These are phyloP conservation scores for Ustilago esculenta DNA, from an alignment of 1,284 basidiomycete genomes.

Conservation along the genomic window DNA sequence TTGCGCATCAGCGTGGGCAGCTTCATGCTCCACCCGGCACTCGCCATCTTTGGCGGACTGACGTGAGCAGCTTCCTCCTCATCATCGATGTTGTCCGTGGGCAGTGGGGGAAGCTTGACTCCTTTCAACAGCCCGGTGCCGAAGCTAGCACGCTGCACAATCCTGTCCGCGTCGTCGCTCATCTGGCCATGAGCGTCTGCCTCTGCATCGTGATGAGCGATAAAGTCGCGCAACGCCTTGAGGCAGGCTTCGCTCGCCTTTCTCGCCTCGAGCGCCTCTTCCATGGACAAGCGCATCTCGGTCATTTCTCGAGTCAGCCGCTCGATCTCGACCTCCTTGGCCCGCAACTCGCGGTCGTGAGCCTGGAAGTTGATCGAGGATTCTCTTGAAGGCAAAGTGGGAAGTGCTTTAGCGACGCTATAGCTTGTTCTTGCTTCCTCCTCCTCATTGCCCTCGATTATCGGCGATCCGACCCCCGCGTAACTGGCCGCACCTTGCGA, in stretches of 20 bases:
- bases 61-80: conserved; percentile 38
- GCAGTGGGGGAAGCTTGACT: conserved; percentile 59
- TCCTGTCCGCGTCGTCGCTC: conserved; percentile 33
- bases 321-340: conserved; percentile 57
- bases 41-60: conserved; percentile 13
- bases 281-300: conserved; percentile 45
- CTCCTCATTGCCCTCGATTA: conserved; percentile 48
- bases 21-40: conserved; percentile 34
- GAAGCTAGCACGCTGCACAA: conserved; percentile 33
- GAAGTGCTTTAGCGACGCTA: conserved; percentile 14
- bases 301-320: conserved; percentile 47
- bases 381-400: conserved; percentile 11
- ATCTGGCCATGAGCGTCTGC: conserved; percentile 38
- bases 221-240: conserved; percentile 56
- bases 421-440: conserved; percentile 12
- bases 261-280: conserved; percentile 61
- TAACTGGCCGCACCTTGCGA: conserved; percentile 45
- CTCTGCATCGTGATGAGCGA: conserved; percentile 40
- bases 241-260: conserved; percentile 60
- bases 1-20: conserved; percentile 50
- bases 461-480: conserved; percentile 38
- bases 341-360: conserved; percentile 41
- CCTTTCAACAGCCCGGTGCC: conserved; percentile 47
- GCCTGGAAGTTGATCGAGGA: conserved; percentile 22
- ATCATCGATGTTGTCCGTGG: conserved; percentile 54